Percentiles rank a stretch among this genome's conserved stretches.
phyloP scores from a whole-genome alignment of 352 stramenopile genomes.

The Pythium plurisporium region DNA sequence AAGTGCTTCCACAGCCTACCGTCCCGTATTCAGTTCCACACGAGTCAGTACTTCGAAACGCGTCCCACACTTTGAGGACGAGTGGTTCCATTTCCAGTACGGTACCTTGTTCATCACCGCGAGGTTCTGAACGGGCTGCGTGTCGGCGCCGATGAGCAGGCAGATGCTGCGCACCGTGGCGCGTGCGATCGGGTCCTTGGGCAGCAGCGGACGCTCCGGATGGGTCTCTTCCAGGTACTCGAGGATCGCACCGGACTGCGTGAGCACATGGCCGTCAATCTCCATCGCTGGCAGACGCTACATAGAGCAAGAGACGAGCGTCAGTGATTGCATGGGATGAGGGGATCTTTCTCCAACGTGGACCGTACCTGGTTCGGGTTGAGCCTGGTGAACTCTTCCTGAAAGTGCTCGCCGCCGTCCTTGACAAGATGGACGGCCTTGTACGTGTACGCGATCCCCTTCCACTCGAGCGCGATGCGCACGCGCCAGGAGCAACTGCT shows the following conservation, averaged over 20 bases:
- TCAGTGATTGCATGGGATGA: too few species aligned
- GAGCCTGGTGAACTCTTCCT: conserved; percentile 46
- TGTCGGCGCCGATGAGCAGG: conserved; percentile 89
- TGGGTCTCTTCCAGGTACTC: conserved; percentile 91
- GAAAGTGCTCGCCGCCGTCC: conserved; percentile 48
- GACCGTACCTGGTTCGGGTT: conserved; percentile 60
- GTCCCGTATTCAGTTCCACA: too few species aligned
- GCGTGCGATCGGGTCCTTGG: conserved; percentile 55
- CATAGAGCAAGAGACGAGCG: too few species aligned
- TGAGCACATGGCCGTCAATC: conserved; percentile 63
- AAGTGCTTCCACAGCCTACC: conserved; percentile 22
- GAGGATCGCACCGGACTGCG: conserved; percentile 90
- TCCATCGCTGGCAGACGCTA: conserved; percentile 76
- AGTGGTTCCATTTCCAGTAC: too few species aligned
- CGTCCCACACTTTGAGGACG: too few species aligned
- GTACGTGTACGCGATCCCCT: conserved; percentile 80
- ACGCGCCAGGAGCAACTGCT: conserved; percentile 90
- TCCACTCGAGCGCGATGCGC: conserved; percentile 84
- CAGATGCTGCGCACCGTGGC: conserved; percentile 84
- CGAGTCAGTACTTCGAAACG: too few species aligned
- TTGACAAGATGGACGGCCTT: conserved; percentile 71
- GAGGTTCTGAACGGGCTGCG: conserved; percentile 91
- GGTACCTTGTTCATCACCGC: conserved; percentile 58
- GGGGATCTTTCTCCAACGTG: too few species aligned
- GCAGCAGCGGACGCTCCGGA: conserved; percentile 64